Evolutionary conservation across 176 grass and related monocot species (phyloP).

Genomic region (Canna indica): DNA sequence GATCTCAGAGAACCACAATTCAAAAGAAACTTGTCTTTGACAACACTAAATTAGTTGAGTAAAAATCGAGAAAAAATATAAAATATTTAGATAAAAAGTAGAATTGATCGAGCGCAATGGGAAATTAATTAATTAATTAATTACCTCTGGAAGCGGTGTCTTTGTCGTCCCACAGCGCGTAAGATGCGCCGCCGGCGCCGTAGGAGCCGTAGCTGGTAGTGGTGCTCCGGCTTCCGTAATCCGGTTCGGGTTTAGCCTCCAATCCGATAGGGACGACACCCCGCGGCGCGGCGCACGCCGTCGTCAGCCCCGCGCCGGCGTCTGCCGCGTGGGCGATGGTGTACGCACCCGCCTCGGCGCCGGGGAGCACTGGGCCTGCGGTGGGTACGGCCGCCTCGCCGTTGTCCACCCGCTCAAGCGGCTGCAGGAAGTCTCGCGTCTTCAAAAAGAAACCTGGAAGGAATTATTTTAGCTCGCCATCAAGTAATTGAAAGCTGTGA

Average conservation of each 20-base stretch:
- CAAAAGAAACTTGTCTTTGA: too few species aligned
- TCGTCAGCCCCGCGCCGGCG: background rate
- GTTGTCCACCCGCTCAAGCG: background rate
- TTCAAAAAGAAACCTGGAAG: constrained; percentile 3
- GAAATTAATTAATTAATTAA: background rate
- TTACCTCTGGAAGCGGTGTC: background rate
- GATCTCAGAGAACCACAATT: too few species aligned
- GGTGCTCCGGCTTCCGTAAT: constrained; percentile 3
- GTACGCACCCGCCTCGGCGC: background rate
- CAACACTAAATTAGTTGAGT: too few species aligned
- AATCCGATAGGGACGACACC: background rate
- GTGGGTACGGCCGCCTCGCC: background rate
- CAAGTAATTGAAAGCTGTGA: background rate
- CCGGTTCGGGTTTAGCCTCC: constrained; percentile 8
- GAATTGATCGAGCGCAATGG: too few species aligned
- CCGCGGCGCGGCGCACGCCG: background rate
- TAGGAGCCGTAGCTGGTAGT: background rate
- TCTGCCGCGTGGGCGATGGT: constrained; percentile 5
- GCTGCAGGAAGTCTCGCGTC: constrained; percentile 18
- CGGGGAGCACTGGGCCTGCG: background rate
- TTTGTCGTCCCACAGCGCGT: constrained; percentile 2
- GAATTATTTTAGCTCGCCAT: too few species aligned
- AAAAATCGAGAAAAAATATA: background rate
- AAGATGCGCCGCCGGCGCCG: background rate
- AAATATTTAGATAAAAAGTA: too few species aligned